A percentile compares a stretch with the other conserved stretches of the same genome.
Conservation (phyloP, 163 green algal genomes). For the Coccomyxa subellipsoidea region DNA sequence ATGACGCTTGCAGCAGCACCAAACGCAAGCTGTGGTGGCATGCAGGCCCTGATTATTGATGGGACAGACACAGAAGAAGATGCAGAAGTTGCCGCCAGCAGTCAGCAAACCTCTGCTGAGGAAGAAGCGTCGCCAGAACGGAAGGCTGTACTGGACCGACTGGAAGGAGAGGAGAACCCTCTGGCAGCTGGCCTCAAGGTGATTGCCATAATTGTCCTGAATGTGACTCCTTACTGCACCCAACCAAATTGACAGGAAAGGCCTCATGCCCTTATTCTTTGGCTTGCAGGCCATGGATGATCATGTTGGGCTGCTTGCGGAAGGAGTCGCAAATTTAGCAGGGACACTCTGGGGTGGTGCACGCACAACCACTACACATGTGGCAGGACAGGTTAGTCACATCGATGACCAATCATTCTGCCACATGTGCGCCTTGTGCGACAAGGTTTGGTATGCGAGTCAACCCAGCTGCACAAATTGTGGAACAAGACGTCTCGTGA, state of each 20-base stretch:
- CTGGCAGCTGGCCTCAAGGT: constrained; percentile 2
- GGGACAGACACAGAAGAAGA: neutral
- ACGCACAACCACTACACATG: neutral
- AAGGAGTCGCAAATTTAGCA: neutral
- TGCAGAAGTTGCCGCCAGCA: neutral
- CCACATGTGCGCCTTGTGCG: no score
- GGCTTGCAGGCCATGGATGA: neutral
- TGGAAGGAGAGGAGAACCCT: neutral
- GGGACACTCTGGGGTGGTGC: neutral
- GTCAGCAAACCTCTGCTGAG: neutral
- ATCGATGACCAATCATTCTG: no score
- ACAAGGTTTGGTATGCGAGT: no score
- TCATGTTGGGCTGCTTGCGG: neutral
- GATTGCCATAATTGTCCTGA: neutral
- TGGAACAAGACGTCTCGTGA: no score
- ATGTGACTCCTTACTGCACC: no score
- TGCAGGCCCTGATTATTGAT: neutral
- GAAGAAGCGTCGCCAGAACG: neutral
- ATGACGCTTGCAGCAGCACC: neutral
- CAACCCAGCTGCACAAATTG: no score
- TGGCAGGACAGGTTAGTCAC: neutral
- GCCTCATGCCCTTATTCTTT: no score
- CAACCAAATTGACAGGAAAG: neutral
- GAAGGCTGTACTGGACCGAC: neutral
- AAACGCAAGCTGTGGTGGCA: neutral